phyloP scores from a whole-genome alignment of 2,329 filamentous ascomycete genomes.

The Colletotrichum tabaci region DNA sequence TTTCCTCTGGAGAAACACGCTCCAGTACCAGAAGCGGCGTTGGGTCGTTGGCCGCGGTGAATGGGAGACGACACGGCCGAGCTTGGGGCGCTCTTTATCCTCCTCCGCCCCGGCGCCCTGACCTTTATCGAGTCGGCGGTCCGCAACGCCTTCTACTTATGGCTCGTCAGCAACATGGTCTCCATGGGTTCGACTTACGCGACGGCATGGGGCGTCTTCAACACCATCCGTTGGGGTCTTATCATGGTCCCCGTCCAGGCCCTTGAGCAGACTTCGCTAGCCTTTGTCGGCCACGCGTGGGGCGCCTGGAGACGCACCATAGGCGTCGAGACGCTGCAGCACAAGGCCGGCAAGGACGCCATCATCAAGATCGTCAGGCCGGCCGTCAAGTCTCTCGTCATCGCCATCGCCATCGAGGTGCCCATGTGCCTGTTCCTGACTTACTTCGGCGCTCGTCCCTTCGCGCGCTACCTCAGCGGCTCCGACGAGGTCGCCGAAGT shows the following conservation, averaged over 20 bases:
- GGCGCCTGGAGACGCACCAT: slow-evolving; percentile 60
- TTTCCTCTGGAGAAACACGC: slow-evolving; percentile 65
- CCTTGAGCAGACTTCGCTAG: slow-evolving; percentile 74
- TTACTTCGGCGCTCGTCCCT: slow-evolving; percentile 69
- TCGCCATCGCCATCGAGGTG: slow-evolving; percentile 73
- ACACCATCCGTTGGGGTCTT: slow-evolving; percentile 81
- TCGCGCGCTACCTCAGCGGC: slow-evolving; percentile 74
- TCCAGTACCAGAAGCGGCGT: slow-evolving; percentile 39
- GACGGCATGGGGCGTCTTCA: slow-evolving; percentile 82
- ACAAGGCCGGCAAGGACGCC: slow-evolving; percentile 39
- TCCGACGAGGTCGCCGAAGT: slow-evolving; percentile 72
- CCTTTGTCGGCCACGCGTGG: slow-evolving; percentile 79
- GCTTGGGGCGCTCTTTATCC: slow-evolving; percentile 61
- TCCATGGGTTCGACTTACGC: slow-evolving; percentile 75
- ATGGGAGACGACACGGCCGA: slow-evolving; percentile 52
- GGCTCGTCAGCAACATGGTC: slow-evolving; percentile 77
- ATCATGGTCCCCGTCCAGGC: slow-evolving; percentile 81
- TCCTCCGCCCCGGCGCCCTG: slow-evolving; percentile 70
- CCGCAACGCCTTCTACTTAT: slow-evolving; percentile 79
- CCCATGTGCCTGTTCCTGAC: slow-evolving; percentile 76
- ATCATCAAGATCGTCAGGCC: slow-evolving; percentile 62
- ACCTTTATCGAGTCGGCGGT: slow-evolving; percentile 77
- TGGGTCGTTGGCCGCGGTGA: slow-evolving; percentile 10
- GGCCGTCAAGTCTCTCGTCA: slow-evolving; percentile 65
- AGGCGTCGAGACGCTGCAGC: slow-evolving; percentile 44